Conservation (phyloP, 805 yeast species). For the Yarrowia sp. region DNA sequence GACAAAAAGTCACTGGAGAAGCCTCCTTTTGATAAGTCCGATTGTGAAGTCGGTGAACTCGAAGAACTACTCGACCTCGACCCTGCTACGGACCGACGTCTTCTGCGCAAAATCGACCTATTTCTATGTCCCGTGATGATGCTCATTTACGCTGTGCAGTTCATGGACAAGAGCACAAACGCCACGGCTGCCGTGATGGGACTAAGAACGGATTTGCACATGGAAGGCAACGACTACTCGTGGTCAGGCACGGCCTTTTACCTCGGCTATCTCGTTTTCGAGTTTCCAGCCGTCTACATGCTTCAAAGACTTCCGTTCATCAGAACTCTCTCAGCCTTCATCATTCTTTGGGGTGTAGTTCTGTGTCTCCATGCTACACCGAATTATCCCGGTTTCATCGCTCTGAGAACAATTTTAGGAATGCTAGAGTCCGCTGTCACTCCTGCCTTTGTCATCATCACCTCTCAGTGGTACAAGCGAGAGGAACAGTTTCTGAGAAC, state of each 20-base stretch:
- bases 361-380: background rate
- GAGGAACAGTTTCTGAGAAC: conserved; percentile 3
- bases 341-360: background rate
- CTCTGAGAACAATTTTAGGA: background rate
- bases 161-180: conserved; percentile 1
- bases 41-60: background rate
- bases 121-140: background rate
- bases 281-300: background rate
- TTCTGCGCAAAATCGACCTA: background rate
- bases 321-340: background rate
- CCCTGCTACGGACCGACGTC: background rate
- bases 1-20: background rate
- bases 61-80: background rate
- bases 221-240: background rate
- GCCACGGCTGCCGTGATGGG: background rate
- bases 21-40: background rate
- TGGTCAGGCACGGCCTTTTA: background rate
- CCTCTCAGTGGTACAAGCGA: background rate
- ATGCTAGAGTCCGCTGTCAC: background rate
- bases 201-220: background rate
- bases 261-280: background rate
- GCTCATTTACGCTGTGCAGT: background rate
- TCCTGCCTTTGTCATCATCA: background rate
- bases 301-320: background rate
- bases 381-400: background rate